Conservation (phyloP, 2,329 filamentous ascomycete species). For the Atkinsonella texensis region DNA sequence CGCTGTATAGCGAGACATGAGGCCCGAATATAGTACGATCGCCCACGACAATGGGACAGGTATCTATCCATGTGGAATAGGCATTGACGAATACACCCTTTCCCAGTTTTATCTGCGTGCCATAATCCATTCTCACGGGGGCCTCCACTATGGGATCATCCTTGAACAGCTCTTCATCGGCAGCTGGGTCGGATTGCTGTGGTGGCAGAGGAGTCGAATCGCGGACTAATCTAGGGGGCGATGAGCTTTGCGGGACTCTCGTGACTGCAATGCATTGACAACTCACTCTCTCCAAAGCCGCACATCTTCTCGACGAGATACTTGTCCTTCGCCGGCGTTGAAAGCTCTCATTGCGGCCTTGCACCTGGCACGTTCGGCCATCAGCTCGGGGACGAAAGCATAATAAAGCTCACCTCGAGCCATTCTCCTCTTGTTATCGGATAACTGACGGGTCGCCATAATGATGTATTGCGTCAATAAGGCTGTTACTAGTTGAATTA, state of each 20-base stretch:
- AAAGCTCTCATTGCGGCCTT: constrained; percentile 4
- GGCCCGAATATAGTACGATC: constrained; percentile 68
- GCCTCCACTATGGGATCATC: constrained; percentile 12
- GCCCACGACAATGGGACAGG: constrained; percentile 61
- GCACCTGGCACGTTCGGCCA: constrained; percentile 2
- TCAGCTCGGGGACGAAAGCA: constrained; percentile 4
- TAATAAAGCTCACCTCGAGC: constrained; percentile 6
- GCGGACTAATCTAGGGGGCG: constrained; percentile 1
- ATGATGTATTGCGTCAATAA: neutral
- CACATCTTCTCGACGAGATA: constrained; percentile 5
- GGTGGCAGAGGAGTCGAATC: constrained; percentile 4
- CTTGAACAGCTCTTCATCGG: constrained; percentile 5
- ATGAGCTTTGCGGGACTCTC: neutral
- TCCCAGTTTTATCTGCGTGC: constrained; percentile 31
- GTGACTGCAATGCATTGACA: neutral
- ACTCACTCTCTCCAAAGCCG: constrained; percentile 7
- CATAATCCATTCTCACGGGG: constrained; percentile 14
- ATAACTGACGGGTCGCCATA: constrained; percentile 2
- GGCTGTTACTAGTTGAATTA: neutral
- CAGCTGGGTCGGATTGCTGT: constrained; percentile 4
- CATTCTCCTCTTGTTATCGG: constrained; percentile 5
- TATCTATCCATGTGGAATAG: constrained; percentile 67
- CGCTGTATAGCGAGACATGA: constrained; percentile 64
- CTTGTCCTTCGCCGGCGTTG: constrained; percentile 2
- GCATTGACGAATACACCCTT: constrained; percentile 63